Evolutionary conservation across 257 asterid genomes (phyloP).

Genomic region (Paraleonurus japonicus): DNA sequence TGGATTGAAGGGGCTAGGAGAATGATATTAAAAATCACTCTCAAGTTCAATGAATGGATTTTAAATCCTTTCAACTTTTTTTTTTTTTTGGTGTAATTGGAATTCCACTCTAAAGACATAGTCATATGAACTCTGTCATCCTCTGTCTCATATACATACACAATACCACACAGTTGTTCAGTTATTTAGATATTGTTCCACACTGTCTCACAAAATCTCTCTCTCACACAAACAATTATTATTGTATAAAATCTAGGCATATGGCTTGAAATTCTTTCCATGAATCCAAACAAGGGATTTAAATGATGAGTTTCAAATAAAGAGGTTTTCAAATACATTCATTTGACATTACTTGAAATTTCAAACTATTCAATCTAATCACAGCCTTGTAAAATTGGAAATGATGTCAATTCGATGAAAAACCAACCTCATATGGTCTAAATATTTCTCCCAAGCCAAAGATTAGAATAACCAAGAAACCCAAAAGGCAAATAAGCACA

Average conservation of each 20-base stretch:
- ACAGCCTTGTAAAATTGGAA: background rate
- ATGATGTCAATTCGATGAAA: background rate
- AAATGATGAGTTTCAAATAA: background rate
- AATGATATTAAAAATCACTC: background rate
- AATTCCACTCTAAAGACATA: background rate
- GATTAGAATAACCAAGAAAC: constrained; percentile 2
- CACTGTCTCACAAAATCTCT: background rate
- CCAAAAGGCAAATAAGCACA: background rate
- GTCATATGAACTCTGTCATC: background rate
- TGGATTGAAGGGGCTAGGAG: background rate
- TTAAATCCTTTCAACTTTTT: background rate
- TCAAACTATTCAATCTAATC: background rate
- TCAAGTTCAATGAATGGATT: background rate
- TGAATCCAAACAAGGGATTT: background rate
- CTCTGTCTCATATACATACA: background rate
- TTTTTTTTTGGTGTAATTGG: too few relatives aligned
- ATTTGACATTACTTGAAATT: background rate
- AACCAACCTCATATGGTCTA: background rate
- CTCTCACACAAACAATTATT: background rate
- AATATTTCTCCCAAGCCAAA: background rate
- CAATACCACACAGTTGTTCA: background rate
- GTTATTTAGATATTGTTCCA: background rate
- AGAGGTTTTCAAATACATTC: background rate
- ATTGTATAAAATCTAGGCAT: background rate
- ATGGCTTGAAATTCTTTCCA: background rate